These are phyloP conservation scores for Melianthus villosus DNA, from an alignment of 441 rosid genomes.

Conservation along the genomic window DNA sequence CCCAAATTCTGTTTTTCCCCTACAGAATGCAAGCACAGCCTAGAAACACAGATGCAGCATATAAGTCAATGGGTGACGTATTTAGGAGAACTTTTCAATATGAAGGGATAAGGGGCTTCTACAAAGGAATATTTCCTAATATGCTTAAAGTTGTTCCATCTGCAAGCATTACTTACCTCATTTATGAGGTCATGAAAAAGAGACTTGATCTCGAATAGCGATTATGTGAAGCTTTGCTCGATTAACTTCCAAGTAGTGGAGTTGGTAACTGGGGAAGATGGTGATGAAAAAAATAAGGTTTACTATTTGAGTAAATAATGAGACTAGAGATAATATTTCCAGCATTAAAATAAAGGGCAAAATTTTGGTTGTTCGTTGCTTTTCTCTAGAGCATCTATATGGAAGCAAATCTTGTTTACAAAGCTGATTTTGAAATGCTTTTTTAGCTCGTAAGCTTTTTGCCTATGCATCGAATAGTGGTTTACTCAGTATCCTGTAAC, in stretches of 20 bases:
- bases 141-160: constrained; percentile 67
- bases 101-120: constrained; percentile 57
- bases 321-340: background rate
- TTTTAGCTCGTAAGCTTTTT: too few relatives aligned
- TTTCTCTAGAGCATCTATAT: too few relatives aligned
- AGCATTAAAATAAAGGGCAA: background rate
- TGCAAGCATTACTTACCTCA: constrained; percentile 70
- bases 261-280: constrained; percentile 10
- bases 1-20: constrained; percentile 5
- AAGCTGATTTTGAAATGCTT: too few relatives aligned
- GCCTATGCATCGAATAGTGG: too few relatives aligned
- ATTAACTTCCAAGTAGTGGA: constrained; percentile 9
- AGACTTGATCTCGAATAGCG: constrained; percentile 32
- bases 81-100: constrained; percentile 36
- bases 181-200: constrained; percentile 53
- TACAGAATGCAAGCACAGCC: constrained; percentile 53
- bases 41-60: constrained; percentile 10
- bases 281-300: constrained; percentile 4
- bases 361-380: background rate
- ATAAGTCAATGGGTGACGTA: constrained; percentile 34
- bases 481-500: too few relatives aligned
- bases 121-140: constrained; percentile 66
- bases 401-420: too few relatives aligned
- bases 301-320: background rate
- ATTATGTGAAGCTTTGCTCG: background rate